These are phyloP conservation scores for Plectranthus barbatus DNA, from an alignment of 257 asterid genomes.

Conservation along the genomic window DNA sequence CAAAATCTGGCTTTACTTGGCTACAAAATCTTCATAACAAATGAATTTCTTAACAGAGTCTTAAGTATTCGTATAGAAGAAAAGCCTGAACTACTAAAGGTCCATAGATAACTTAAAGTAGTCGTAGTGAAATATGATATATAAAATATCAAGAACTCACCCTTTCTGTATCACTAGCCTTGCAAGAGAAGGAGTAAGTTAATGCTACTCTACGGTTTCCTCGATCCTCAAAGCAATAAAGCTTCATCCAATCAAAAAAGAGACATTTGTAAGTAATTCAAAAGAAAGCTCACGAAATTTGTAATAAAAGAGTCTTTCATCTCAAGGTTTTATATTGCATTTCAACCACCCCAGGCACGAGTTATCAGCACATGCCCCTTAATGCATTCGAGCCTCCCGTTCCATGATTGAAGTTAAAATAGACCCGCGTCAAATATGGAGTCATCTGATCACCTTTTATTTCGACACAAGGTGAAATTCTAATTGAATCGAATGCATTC, in stretches of 20 bases:
- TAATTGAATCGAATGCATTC: background rate
- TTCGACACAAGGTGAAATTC: background rate
- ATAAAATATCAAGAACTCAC: constrained; percentile 21
- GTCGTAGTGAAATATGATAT: background rate
- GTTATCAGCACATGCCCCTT: background rate
- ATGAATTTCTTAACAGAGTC: constrained; percentile 12
- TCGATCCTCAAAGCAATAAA: constrained; percentile 94
- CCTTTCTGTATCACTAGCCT: constrained; percentile 99
- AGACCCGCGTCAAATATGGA: too few species aligned
- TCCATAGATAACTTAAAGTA: constrained; percentile 10
- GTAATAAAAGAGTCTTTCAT: background rate
- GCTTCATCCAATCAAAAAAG: constrained; percentile 37
- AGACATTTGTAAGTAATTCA: constrained; percentile 6
- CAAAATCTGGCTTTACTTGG: constrained; percentile 54
- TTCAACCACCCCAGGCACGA: background rate
- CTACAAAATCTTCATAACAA: constrained; percentile 27
- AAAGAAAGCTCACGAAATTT: background rate
- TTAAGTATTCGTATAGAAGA: background rate
- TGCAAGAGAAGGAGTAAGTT: constrained; percentile 93
- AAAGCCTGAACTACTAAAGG: background rate
- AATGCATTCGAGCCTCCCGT: background rate
- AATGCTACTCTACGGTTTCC: constrained; percentile 93
- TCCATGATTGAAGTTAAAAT: too few species aligned
- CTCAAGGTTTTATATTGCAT: background rate
- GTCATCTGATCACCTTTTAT: background rate